phyloP scores from a whole-genome alignment of 805 yeast genomes.

The Geotrichum ghanense region DNA sequence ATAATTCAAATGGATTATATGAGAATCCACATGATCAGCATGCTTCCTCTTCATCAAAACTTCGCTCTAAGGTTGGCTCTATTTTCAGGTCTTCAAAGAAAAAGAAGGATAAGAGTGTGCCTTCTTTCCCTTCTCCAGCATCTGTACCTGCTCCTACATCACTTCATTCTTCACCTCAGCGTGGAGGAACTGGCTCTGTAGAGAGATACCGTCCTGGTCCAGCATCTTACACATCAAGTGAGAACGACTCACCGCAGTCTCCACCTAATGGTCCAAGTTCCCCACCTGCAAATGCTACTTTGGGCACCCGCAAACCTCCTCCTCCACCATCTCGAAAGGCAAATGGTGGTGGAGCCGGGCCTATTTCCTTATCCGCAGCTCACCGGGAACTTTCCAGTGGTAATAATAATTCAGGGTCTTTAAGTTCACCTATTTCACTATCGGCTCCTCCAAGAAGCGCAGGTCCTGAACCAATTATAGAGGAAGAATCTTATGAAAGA shows the following conservation, averaged over 20 bases:
- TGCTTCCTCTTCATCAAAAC: constrained; percentile 9
- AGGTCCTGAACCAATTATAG: constrained; percentile 3
- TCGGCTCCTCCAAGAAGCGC: not conserved
- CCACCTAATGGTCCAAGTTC: not conserved
- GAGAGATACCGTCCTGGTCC: not conserved
- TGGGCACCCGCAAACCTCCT: constrained; percentile 7
- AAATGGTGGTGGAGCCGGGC: constrained; percentile 10
- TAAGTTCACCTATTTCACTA: constrained; percentile 2
- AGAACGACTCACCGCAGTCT: not conserved
- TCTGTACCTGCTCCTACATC: no score
- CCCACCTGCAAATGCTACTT: not conserved
- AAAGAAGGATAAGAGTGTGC: constrained; percentile 12
- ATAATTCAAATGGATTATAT: constrained; percentile 6
- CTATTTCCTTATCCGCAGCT: not conserved
- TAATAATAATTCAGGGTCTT: constrained; percentile 4
- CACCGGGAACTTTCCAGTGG: constrained; percentile 1
- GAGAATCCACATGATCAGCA: constrained; percentile 4
- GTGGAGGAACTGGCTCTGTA: not conserved
- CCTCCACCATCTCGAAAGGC: constrained; percentile 17
- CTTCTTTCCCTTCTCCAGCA: not conserved
- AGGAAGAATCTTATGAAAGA: constrained; percentile 1
- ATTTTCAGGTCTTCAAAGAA: constrained; percentile 24
- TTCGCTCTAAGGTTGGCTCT: constrained; percentile 27
- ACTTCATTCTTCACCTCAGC: not conserved
- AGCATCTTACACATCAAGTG: not conserved